phyloP scores from a whole-genome alignment of 257 asterid genomes.

The Capsicum chinense region DNA sequence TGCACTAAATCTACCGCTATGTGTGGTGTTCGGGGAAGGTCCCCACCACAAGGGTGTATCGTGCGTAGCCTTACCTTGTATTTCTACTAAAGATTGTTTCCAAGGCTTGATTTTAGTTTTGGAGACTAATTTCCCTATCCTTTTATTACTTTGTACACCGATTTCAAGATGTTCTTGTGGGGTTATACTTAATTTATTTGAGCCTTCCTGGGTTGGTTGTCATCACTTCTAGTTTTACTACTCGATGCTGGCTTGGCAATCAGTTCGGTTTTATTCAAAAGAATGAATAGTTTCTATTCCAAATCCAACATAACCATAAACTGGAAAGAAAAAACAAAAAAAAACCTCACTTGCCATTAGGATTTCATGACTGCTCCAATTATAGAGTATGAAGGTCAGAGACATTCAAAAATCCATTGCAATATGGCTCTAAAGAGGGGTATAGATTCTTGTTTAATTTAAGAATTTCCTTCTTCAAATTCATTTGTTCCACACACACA shows the following conservation, averaged over 20 bases:
- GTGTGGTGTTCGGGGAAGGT: too few relatives aligned
- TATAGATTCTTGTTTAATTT: slow-evolving; percentile 58
- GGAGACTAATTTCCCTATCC: too few relatives aligned
- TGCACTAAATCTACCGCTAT: too few relatives aligned
- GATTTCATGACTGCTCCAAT: slow-evolving; percentile 94
- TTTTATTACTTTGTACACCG: too few relatives aligned
- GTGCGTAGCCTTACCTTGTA: too few relatives aligned
- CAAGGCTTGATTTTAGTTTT: too few relatives aligned
- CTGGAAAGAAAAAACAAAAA: not conserved
- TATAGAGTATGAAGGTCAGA: slow-evolving; percentile 85
- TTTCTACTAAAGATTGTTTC: too few relatives aligned
- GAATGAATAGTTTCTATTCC: not conserved
- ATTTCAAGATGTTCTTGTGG: too few relatives aligned
- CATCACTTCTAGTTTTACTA: not conserved
- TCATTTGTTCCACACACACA: slow-evolving; percentile 59
- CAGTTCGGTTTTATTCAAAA: not conserved
- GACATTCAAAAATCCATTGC: slow-evolving; percentile 79
- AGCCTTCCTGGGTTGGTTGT: too few relatives aligned
- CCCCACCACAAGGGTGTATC: too few relatives aligned
- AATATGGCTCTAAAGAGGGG: slow-evolving; percentile 76
- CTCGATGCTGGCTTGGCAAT: not conserved
- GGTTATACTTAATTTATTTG: too few relatives aligned
- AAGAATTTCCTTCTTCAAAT: slow-evolving; percentile 40
- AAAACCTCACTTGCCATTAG: slow-evolving; percentile 84
- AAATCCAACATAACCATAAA: not conserved